These are phyloP conservation scores for Yarrowia osloensis DNA, from an alignment of 805 yeast species.

Conservation along the genomic window DNA sequence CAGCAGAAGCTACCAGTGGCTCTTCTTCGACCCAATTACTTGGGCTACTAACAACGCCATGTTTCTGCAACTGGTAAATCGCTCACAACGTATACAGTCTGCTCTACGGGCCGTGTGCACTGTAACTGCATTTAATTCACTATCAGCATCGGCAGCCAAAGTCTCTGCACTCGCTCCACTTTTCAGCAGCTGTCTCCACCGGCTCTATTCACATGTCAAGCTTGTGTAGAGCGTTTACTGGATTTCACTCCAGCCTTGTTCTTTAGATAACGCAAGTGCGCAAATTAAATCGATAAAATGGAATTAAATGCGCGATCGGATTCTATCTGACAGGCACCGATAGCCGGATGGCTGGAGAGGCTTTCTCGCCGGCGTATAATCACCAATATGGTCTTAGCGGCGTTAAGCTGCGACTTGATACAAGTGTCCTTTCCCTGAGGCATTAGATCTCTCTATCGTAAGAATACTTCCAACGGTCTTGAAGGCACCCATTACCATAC, in stretches of 20 bases:
- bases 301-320: not conserved
- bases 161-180: not conserved
- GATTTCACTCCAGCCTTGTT: not conserved
- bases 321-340: too few relatives aligned
- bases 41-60: too few relatives aligned
- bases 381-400: too few relatives aligned
- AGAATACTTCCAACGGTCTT: too few relatives aligned
- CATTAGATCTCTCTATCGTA: not conserved
- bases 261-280: not conserved
- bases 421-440: too few relatives aligned
- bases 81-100: not conserved
- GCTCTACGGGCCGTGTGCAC: too few relatives aligned
- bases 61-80: too few relatives aligned
- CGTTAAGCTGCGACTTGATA: too few relatives aligned
- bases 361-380: too few relatives aligned
- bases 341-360: too few relatives aligned
- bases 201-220: not conserved
- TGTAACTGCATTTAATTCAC: not conserved
- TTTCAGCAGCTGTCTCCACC: not conserved
- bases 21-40: too few relatives aligned
- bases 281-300: not conserved
- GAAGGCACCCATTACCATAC: not conserved
- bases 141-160: not conserved
- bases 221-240: not conserved
- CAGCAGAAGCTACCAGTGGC: too few relatives aligned